Base-by-base conservation (phyloP, 768 basidiomycete species). In the Auricularia sp. region DNA sequence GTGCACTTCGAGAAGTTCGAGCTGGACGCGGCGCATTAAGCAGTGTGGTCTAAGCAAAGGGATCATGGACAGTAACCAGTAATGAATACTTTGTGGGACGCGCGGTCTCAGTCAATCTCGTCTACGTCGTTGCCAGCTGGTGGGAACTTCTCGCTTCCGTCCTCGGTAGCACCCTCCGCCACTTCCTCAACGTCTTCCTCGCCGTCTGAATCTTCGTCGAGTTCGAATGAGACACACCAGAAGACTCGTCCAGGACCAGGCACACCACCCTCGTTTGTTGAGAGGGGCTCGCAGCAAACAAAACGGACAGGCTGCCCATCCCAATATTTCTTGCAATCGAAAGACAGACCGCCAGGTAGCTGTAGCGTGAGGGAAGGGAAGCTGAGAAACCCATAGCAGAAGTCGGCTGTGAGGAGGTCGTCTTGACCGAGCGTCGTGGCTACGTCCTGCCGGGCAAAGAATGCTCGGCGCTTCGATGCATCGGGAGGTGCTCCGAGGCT, bases 281-380 rank as follows among this genome's bases (percentile, higher is more conserved):
- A 64, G 33, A 33, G 61, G 66, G 84, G 81, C 70, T 88, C 81
- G 71, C 89, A 90, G 72, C 94, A 96, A 21, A 91, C 80, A 73
- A 96, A 98, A 21, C 84, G 80, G 39, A 95, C 90, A 0, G 91
- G 93, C 74, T 95, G 93, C 29, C 91, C 90, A 68, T 96, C 93
- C 95, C 95, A 98, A 71, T 96, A 96, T 69, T 83, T 79, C 72
- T 88, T 81, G 39, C 98, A 75, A 71, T 93, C 90, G 70, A 98
- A 92, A 0, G 83, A 83, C 21, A 96, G 74, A 0, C 91, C 90
- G 12, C 88, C 92, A 0, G 95, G 93, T 1, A 98, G 78, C 35
- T 84, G 82, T 3, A 95, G 78, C 33, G 84, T 79, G 39, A 90
- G 79, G 21, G 78, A 77, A 4, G 84, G 88, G 71, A 93, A 93